phyloP scores from a whole-genome alignment of 163 green algal species.

The Chlamydomonas reinhardtii region DNA sequence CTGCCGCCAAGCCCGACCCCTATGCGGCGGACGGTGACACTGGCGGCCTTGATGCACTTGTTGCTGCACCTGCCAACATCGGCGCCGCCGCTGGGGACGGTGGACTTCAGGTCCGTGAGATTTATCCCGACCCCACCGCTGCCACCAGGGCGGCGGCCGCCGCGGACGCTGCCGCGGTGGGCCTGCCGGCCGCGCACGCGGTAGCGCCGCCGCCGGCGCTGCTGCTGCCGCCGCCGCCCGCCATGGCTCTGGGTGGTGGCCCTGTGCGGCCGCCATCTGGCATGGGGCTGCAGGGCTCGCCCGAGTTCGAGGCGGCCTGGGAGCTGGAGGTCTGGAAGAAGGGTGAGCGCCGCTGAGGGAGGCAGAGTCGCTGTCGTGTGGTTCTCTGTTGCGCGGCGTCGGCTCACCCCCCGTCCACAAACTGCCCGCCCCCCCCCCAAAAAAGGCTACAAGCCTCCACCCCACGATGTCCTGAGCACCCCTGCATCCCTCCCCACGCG shows the following conservation, averaged over 20 bases:
- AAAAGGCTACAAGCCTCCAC: too few species aligned
- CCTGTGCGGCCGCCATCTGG: neutral
- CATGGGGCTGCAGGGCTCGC: constrained; percentile 16
- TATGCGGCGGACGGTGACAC: neutral
- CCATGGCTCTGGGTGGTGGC: neutral
- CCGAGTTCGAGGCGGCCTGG: constrained; percentile 74
- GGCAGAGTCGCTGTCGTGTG: neutral
- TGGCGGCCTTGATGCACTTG: too few species aligned
- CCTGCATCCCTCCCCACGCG: neutral
- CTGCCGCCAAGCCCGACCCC: neutral
- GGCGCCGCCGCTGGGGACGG: neutral
- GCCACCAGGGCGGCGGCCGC: neutral
- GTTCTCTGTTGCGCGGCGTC: too few species aligned
- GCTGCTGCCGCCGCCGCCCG: constrained; percentile 3
- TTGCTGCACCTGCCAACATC: too few species aligned
- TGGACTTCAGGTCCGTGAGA: constrained; percentile 11
- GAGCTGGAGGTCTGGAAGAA: constrained; percentile 83
- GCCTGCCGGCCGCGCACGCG: neutral
- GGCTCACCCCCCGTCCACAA: too few species aligned
- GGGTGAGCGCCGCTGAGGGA: constrained; percentile 9
- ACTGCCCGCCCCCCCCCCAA: too few species aligned
- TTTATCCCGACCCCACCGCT: neutral
- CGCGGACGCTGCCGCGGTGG: neutral
- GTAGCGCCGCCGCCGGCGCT: constrained; percentile 8
- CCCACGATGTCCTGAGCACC: too few species aligned